Conservation (phyloP, 2,329 filamentous ascomycete species). For the Phyllosticta capitalensis region DNA sequence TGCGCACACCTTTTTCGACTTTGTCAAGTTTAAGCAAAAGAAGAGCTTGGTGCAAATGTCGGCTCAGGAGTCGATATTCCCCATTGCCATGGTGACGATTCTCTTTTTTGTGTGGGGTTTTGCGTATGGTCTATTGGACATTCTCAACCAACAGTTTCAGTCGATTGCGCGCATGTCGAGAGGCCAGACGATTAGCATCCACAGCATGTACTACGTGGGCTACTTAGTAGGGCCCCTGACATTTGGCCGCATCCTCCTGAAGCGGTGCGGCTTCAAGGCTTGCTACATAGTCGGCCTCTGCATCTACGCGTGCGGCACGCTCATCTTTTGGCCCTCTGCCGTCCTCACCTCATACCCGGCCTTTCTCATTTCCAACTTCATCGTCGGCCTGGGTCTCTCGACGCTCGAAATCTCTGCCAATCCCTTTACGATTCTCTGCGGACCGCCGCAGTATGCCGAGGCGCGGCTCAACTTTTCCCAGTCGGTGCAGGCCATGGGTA, state of each 20-base stretch:
- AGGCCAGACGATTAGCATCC: conserved; percentile 57
- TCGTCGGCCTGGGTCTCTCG: conserved; percentile 51
- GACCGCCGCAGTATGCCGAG: conserved; percentile 51
- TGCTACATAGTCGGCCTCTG: conserved; percentile 51
- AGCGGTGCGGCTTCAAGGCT: conserved; percentile 52
- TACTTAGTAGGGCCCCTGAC: conserved; percentile 63
- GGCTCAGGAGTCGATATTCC: conserved; percentile 56
- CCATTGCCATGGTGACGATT: conserved; percentile 65
- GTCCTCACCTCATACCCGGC: conserved; percentile 52
- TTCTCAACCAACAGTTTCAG: conserved; percentile 64
- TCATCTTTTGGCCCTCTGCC: conserved; percentile 57
- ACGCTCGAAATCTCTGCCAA: conserved; percentile 53
- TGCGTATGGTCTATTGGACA: conserved; percentile 78
- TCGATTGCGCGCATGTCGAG: conserved; percentile 50
- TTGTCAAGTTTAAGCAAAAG: conserved; percentile 55
- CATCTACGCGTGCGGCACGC: conserved; percentile 52
- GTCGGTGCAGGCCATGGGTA: conserved; percentile 52
- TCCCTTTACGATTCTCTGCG: conserved; percentile 53
- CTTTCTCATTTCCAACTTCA: conserved; percentile 53
- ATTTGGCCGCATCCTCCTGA: conserved; percentile 51
- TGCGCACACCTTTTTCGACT: conserved; percentile 58
- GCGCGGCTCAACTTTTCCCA: conserved; percentile 52
- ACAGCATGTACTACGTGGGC: conserved; percentile 60
- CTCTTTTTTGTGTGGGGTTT: conserved; percentile 87
- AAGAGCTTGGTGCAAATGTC: conserved; percentile 63